Evolutionary conservation across 495 filamentous ascomycete genomes (phyloP).

Genomic region (Aspergillus cristatus): DNA sequence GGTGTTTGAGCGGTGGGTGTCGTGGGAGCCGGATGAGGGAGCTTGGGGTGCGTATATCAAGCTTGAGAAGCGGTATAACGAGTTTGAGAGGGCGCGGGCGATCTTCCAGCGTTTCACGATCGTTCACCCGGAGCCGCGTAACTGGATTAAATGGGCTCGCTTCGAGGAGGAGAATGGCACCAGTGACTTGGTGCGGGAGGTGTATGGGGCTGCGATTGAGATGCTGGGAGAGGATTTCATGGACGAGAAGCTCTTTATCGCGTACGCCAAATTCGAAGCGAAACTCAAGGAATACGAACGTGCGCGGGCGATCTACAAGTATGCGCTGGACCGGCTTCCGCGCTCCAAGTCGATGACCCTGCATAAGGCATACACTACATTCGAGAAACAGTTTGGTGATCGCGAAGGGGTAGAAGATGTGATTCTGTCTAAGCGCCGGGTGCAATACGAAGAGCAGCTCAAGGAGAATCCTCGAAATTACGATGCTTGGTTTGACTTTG

Average conservation of each 20-base stretch:
- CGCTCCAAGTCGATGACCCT: conserved; percentile 75
- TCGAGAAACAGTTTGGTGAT: conserved; percentile 97
- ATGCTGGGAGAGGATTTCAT: conserved; percentile 91
- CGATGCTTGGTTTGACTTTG: conserved; percentile 94
- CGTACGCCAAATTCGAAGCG: conserved; percentile 85
- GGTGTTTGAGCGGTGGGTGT: conserved; percentile 97
- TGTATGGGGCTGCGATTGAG: conserved; percentile 83
- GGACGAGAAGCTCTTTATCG: conserved; percentile 90
- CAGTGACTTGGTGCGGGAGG: conserved; percentile 82
- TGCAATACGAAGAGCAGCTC: conserved; percentile 90
- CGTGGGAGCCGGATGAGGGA: conserved; percentile 92
- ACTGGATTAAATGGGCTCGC: conserved; percentile 98
- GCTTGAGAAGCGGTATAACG: conserved; percentile 87
- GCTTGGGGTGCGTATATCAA: conserved; percentile 97
- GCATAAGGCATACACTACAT: conserved; percentile 90
- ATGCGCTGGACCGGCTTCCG: conserved; percentile 83
- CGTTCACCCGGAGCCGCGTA: conserved; percentile 89
- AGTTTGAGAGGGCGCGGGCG: conserved; percentile 72
- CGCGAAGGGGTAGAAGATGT: conserved; percentile 92
- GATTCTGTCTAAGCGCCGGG: conserved; percentile 81
- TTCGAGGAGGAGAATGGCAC: conserved; percentile 96
- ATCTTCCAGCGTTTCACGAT: conserved; percentile 88
- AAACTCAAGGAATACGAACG: conserved; percentile 93
- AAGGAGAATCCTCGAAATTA: conserved; percentile 92
- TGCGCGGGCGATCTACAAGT: conserved; percentile 94